These are phyloP conservation scores for Orbilia javanica DNA, from an alignment of 2,329 filamentous ascomycete genomes.

Conservation along the genomic window DNA sequence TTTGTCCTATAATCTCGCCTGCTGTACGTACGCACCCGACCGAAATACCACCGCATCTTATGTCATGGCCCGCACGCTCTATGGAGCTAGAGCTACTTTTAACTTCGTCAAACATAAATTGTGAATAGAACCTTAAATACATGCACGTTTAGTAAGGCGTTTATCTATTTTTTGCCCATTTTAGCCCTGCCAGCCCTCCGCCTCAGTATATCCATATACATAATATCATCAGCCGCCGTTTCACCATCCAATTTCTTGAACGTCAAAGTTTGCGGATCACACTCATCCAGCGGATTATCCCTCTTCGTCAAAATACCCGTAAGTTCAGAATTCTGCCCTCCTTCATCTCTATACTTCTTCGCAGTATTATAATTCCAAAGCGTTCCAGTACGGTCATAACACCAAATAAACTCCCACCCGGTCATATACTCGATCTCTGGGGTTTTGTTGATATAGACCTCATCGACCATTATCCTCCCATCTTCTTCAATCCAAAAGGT, in stretches of 20 bases:
- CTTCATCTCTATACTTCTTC: neutral
- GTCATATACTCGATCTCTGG: neutral
- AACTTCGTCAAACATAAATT: too few relatives aligned
- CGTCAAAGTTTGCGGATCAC: neutral
- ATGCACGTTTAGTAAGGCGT: too few relatives aligned
- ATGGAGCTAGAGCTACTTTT: too few relatives aligned
- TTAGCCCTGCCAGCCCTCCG: neutral
- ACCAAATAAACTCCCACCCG: neutral
- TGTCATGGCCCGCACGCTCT: too few relatives aligned
- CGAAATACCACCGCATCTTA: too few relatives aligned
- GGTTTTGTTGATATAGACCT: neutral
- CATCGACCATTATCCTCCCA: neutral
- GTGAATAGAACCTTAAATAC: too few relatives aligned
- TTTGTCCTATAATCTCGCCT: too few relatives aligned
- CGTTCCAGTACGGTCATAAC: neutral
- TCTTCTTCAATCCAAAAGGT: neutral
- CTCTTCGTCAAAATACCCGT: neutral
- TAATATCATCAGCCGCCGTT: neutral
- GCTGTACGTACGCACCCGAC: too few relatives aligned
- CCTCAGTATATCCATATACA: neutral
- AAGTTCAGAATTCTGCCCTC: neutral
- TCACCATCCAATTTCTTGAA: neutral
- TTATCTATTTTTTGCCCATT: too few relatives aligned
- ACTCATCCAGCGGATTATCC: neutral
- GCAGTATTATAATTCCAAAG: slow-evolving; percentile 7